Evolutionary conservation across 352 stramenopile genomes (phyloP).

Genomic region (Phytophthora fragariae): DNA sequence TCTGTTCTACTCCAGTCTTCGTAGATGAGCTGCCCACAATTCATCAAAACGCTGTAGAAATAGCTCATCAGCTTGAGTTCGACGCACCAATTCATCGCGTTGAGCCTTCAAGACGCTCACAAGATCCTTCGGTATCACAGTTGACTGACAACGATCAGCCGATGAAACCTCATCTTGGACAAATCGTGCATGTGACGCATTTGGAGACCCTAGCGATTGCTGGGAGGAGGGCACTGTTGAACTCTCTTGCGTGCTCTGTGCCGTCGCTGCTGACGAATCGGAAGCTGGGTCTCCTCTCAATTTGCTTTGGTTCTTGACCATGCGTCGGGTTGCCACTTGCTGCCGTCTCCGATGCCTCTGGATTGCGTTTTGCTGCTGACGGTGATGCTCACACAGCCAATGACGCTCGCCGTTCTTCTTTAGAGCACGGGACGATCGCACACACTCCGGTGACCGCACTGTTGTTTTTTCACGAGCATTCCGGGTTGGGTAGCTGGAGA

Average conservation of each 20-base stretch:
- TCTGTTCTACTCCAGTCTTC: no score
- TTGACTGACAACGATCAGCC: no score
- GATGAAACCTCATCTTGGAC: not conserved
- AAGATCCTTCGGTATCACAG: not conserved
- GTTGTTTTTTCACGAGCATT: not conserved
- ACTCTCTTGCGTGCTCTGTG: not conserved
- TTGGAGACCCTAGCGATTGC: not conserved
- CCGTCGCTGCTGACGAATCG: not conserved
- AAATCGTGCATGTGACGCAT: not conserved
- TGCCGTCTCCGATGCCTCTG: not conserved
- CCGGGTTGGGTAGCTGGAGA: not conserved
- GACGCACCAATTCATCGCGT: not conserved
- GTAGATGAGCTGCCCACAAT: no score
- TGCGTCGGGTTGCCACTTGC: not conserved
- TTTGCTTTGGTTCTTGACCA: not conserved
- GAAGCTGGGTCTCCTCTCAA: not conserved
- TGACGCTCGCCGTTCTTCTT: not conserved
- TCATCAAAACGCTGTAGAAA: no score
- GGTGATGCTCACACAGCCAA: slow-evolving; percentile 8
- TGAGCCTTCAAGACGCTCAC: not conserved
- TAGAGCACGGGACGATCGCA: slow-evolving; percentile 6
- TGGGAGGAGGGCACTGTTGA: not conserved
- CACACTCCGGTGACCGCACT: not conserved
- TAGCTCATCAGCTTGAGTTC: no score
- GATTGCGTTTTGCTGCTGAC: not conserved